Base-by-base conservation (phyloP, 2,329 filamentous ascomycete species). In the Colletotrichum orchidophilum region DNA sequence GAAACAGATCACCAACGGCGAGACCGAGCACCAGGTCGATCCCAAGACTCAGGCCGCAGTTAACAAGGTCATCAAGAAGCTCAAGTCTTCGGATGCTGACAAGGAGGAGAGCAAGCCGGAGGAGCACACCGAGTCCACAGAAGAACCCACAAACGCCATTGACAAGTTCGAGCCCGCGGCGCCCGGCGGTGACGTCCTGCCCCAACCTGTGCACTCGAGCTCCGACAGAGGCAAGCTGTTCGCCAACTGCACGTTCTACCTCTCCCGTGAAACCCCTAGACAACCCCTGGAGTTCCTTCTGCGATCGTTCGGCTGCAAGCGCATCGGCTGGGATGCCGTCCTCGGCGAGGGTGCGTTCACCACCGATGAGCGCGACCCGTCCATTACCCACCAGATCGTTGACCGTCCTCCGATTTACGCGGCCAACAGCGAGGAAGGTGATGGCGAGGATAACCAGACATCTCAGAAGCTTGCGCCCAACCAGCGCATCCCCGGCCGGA, bases 341-440 rank as follows among this genome's bases (percentile, higher is more conserved):
- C 88, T 97, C 24, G 96, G 96, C 63, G 95, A 95, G 73, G 96
- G 96, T 57, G 93, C 96, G 59, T 99, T 94, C 84, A 98, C 95
- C 35, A 93, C 93, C 61, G 90, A 97, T 79, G 96, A 98, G 83
- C 87, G 90, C 18, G 95, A 99, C 78, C 90, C 94, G 6, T 87
- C 91, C 66, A 98, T 99, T 76, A 99, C 96, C 31, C 96, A 99
- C 82, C 96, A 99, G 81, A 92, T 99, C 75, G 94, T 99, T 66
- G 96, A 99, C 81, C 90, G 96, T 70, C 96, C 96, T 15, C 88
- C 93, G 13, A 84, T 97, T 70, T 90, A 91, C 79, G 88, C 87
- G 29, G 83, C 85, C 3, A 67, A 60, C 35, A 57, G 62, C 46
- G 71, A 69, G 42, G 60, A 52, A 35, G 65, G 64, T 21, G 84